Conservation (phyloP, 75 land plant species). For the Pinus taeda region DNA sequence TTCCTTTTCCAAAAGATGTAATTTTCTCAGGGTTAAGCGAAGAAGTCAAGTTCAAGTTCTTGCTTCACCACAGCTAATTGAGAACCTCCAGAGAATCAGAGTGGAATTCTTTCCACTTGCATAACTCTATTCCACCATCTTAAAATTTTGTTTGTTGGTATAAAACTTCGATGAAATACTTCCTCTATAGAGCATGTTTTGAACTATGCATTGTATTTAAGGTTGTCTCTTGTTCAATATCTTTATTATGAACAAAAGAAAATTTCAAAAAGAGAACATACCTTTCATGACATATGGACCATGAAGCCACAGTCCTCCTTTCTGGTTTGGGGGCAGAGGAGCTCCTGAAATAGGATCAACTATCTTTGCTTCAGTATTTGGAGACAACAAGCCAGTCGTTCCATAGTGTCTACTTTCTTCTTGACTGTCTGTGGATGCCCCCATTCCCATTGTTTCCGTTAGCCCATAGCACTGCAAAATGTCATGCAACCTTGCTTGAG, state of each 20-base stretch:
- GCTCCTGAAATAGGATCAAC: conserved; percentile 50
- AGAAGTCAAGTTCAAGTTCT: too few species aligned
- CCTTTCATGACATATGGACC: conserved; percentile 77
- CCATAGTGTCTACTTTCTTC: conserved; percentile 47
- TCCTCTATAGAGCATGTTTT: too few species aligned
- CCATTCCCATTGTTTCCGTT: conserved; percentile 57
- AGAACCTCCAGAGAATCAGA: too few species aligned
- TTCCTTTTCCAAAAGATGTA: too few species aligned
- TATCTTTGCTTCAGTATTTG: conserved; percentile 60
- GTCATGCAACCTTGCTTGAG: conserved; percentile 23
- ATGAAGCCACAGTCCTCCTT: conserved; percentile 68
- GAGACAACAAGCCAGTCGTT: conserved; percentile 42
- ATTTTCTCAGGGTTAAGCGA: too few species aligned
- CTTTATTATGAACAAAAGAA: not conserved
- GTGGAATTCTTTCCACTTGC: too few species aligned
- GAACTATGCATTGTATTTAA: too few species aligned
- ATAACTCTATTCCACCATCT: too few species aligned
- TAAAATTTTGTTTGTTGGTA: too few species aligned
- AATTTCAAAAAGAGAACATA: not conserved
- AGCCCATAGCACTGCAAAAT: conserved; percentile 54
- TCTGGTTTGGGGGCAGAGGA: conserved; percentile 52
- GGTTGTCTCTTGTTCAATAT: too few species aligned
- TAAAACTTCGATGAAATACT: too few species aligned
- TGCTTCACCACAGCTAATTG: too few species aligned
- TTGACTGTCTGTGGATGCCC: conserved; percentile 19